Conservation (phyloP, 768 basidiomycete genomes). For the Tulasnella sp. region DNA sequence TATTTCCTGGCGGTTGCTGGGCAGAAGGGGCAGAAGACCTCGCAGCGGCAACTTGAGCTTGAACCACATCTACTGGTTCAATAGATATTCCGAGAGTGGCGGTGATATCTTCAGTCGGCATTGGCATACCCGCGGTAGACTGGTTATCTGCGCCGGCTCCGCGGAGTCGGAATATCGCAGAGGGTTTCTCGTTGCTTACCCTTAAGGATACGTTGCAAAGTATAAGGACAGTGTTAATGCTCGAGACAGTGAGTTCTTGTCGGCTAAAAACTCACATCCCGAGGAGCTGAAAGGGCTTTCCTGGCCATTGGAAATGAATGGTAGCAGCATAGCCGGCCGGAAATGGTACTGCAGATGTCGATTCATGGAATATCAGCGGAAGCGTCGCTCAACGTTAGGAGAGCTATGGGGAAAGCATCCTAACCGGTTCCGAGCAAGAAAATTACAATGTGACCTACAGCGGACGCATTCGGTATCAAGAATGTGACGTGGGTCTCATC, state of each 20-base stretch:
- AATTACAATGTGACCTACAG: constrained; percentile 78
- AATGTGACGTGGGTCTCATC: constrained; percentile 82
- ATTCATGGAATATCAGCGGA: background rate
- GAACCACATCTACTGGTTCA: constrained; percentile 65
- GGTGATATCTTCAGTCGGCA: constrained; percentile 49
- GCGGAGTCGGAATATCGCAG: constrained; percentile 79
- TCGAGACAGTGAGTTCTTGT: background rate
- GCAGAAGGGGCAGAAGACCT: constrained; percentile 34
- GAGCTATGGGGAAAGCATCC: constrained; percentile 20
- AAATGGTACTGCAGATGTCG: constrained; percentile 55
- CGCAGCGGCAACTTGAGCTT: constrained; percentile 51
- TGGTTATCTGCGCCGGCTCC: constrained; percentile 52
- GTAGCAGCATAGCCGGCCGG: constrained; percentile 80
- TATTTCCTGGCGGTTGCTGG: constrained; percentile 33
- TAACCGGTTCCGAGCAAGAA: constrained; percentile 75
- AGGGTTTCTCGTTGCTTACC: constrained; percentile 86
- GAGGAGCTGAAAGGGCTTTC: constrained; percentile 78
- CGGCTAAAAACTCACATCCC: constrained; percentile 59
- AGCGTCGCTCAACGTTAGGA: background rate
- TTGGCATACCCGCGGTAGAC: constrained; percentile 38
- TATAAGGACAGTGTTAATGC: background rate
- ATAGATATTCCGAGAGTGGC: constrained; percentile 76
- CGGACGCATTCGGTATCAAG: constrained; percentile 63
- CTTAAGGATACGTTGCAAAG: constrained; percentile 40
- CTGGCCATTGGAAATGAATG: constrained; percentile 83